phyloP scores from a whole-genome alignment of 805 yeast genomes.

The Wickerhamiella occidentalis region DNA sequence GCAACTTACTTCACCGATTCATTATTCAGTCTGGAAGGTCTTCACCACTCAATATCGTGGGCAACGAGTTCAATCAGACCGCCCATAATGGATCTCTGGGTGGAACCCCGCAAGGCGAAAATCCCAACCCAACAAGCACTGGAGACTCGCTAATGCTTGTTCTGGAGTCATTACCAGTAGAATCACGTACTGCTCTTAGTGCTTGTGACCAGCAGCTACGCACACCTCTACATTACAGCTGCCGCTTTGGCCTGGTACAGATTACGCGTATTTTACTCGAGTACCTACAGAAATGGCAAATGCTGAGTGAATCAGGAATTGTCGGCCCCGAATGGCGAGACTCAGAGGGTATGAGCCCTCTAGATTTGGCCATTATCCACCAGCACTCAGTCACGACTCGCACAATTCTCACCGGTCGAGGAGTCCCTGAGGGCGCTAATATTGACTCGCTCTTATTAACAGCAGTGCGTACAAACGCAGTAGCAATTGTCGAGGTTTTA shows the following conservation, averaged over 20 bases:
- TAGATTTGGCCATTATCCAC: conserved; percentile 73
- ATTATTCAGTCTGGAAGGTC: conserved; percentile 62
- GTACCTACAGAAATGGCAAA: conserved; percentile 45
- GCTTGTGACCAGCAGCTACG: conserved; percentile 65
- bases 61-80: conserved; percentile 1
- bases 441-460: conserved; percentile 38
- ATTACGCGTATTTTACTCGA: conserved; percentile 47
- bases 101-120: background rate
- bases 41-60: conserved; percentile 9
- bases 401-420: conserved; percentile 37
- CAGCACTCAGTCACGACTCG: conserved; percentile 67
- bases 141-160: conserved; percentile 25
- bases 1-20: conserved; percentile 78
- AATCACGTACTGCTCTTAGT: conserved; percentile 42
- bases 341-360: conserved; percentile 66
- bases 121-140: background rate
- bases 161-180: conserved; percentile 43
- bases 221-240: conserved; percentile 82
- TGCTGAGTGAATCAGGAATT: conserved; percentile 19
- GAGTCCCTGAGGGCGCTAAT: conserved; percentile 20
- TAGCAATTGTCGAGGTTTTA: conserved; percentile 43
- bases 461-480: conserved; percentile 56
- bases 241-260: conserved; percentile 69
- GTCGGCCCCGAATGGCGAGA: conserved; percentile 33
- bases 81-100: conserved; percentile 1